Evolutionary conservation across 495 filamentous ascomycete species (phyloP).

Genomic region (Hypomontagnella submonticulosa): DNA sequence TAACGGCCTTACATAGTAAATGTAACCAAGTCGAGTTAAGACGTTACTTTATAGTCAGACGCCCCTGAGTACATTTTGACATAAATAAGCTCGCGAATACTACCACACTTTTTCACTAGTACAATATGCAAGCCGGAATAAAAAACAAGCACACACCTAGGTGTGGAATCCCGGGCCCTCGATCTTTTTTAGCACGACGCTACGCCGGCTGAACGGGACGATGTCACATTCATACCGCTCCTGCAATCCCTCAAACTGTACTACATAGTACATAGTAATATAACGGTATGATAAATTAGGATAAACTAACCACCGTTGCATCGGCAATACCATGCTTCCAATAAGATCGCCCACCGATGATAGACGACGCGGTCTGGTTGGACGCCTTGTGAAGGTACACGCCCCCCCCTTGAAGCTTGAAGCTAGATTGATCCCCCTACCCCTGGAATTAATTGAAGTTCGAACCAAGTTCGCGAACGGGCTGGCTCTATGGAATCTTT

Average conservation of each 20-base stretch:
- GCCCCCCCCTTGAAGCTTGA: constrained; percentile 14
- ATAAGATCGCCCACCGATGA: constrained; percentile 23
- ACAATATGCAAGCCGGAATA: constrained; percentile 22
- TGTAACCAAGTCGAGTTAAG: constrained; percentile 11
- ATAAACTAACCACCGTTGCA: constrained; percentile 34
- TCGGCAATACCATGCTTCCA: constrained; percentile 40
- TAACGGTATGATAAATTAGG: constrained; percentile 26
- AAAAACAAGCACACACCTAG: constrained; percentile 39
- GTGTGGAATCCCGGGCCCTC: constrained; percentile 31
- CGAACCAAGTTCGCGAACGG: neutral
- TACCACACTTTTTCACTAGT: neutral
- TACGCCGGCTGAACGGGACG: constrained; percentile 37
- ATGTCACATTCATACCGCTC: constrained; percentile 43
- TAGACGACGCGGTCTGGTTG: constrained; percentile 29
- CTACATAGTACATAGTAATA: too few species aligned
- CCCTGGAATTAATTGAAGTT: neutral
- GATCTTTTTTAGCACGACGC: constrained; percentile 2
- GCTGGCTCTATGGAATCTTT: too few species aligned
- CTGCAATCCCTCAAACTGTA: constrained; percentile 41
- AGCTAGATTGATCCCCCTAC: constrained; percentile 2
- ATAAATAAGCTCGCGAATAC: constrained; percentile 7
- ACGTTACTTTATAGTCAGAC: constrained; percentile 24
- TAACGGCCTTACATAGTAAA: constrained; percentile 16
- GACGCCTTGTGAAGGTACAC: constrained; percentile 32
- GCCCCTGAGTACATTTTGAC: constrained; percentile 7